These are phyloP conservation scores for Pseudocohnilembus persalinus DNA, from an alignment of 169 alveolate genomes.

Conservation along the genomic window DNA sequence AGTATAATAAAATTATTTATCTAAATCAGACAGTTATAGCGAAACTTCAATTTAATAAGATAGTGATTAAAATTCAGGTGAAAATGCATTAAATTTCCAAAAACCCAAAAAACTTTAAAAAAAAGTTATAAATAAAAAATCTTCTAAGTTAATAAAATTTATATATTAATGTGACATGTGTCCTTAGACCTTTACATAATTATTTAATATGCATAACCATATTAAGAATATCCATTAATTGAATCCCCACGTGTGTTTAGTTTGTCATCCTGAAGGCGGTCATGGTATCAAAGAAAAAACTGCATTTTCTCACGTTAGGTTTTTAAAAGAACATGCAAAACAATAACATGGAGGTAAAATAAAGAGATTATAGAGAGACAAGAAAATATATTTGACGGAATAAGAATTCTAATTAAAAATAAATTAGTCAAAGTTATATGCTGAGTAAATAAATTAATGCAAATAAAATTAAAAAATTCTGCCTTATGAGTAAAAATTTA, in stretches of 20 bases:
- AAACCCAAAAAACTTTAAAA: neutral
- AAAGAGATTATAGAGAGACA: neutral
- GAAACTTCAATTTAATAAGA: no score
- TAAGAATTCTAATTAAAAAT: neutral
- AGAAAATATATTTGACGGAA: neutral
- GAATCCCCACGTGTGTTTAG: neutral
- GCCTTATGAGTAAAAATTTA: no score
- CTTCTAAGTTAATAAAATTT: neutral
- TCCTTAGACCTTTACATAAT: neutral
- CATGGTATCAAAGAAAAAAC: neutral
- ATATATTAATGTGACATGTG: neutral
- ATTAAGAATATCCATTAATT: neutral
- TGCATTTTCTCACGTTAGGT: neutral
- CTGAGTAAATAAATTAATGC: no score
- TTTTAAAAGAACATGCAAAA: neutral
- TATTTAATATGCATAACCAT: neutral
- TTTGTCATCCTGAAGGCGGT: neutral
- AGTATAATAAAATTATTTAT: no score
- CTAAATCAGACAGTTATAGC: no score
- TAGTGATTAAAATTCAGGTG: no score
- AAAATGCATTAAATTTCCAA: neutral
- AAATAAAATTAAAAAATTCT: no score
- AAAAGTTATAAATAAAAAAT: neutral
- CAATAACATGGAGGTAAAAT: neutral
- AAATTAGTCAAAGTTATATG: no score